phyloP scores from a whole-genome alignment of 75 land plant genomes.

The Sequoia sempervirens region DNA sequence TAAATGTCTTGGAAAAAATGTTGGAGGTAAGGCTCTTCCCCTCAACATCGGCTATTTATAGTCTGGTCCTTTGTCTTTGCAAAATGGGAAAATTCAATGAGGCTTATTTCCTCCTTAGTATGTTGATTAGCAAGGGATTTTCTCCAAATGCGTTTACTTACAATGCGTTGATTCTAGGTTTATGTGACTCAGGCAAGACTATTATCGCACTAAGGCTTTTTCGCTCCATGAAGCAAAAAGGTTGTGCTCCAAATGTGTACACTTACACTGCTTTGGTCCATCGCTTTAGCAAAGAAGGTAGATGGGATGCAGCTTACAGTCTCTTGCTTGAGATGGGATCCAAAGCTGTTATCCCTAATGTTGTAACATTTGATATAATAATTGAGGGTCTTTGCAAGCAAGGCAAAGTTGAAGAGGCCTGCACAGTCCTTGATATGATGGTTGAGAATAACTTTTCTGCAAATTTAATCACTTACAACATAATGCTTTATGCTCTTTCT shows the following conservation, averaged over 20 bases:
- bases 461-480: constrained; percentile 31
- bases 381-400: constrained; percentile 33
- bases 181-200: constrained; percentile 33
- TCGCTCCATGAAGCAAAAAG: constrained; percentile 28
- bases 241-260: constrained; percentile 21
- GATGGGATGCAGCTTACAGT: constrained; percentile 26
- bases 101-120: constrained; percentile 21
- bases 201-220: constrained; percentile 18
- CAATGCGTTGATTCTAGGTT: constrained; percentile 35
- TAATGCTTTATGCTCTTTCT: constrained; percentile 30
- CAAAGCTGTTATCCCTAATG: constrained; percentile 27
- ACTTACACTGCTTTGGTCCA: constrained; percentile 38
- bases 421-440: constrained; percentile 18
- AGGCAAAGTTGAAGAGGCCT: constrained; percentile 24
- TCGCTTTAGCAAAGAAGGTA: constrained; percentile 26
- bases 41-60: constrained; percentile 2
- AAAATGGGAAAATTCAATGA: constrained; percentile 7
- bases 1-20: constrained; percentile 21
- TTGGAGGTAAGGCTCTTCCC: constrained; percentile 22
- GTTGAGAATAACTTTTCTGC: constrained; percentile 20
- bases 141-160: constrained; percentile 21
- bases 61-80: constrained; percentile 20
- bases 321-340: constrained; percentile 26
- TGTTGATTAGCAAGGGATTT: constrained; percentile 17
- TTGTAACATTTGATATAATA: constrained; percentile 29